Evolutionary conservation across 148 eudicot genomes (phyloP).

Genomic region (Rhododendron simsii): DNA sequence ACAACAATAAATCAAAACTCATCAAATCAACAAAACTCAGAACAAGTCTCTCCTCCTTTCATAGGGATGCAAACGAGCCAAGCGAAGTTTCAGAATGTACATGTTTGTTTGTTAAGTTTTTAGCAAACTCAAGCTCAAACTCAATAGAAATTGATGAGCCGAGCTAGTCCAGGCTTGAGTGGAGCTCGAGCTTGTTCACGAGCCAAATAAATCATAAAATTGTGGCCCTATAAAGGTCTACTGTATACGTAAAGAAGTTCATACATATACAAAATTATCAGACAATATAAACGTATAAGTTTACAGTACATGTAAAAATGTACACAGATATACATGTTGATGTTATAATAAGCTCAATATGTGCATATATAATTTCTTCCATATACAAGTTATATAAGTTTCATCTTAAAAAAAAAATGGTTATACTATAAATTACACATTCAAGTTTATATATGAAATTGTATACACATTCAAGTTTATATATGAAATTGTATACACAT

Average conservation of each 20-base stretch:
- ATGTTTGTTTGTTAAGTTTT: neutral
- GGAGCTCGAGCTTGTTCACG: neutral
- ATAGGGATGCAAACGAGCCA: neutral
- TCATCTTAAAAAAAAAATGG: no score
- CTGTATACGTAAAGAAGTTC: no score
- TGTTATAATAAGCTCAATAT: no score
- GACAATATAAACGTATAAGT: no score
- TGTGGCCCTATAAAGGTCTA: neutral
- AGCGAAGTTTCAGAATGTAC: neutral
- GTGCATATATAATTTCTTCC: neutral
- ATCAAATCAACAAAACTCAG: slow-evolving; percentile 3
- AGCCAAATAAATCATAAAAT: neutral
- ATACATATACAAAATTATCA: neutral
- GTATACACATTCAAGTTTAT: no score
- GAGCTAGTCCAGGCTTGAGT: neutral
- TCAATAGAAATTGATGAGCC: neutral
- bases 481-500: no score
- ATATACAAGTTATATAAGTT: no score
- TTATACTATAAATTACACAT: no score
- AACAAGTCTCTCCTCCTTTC: neutral
- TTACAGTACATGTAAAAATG: no score
- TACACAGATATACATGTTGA: no score
- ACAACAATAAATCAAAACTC: neutral
- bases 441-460: no score
- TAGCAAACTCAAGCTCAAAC: neutral